Base-by-base conservation (phyloP, 73 alveolate genomes). In the Paramecium caudatum region DNA sequence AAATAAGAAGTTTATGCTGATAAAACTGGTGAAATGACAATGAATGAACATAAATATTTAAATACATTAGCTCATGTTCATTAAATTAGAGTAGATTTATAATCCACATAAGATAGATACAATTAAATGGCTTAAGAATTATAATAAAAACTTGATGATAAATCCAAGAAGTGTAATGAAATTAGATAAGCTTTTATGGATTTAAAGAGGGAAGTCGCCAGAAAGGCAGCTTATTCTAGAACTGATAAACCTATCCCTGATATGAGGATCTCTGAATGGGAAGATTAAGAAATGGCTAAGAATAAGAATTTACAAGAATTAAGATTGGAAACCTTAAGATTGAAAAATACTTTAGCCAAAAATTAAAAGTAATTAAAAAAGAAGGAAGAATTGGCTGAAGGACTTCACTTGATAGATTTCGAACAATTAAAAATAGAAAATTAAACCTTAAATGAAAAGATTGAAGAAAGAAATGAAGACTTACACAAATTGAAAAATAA, bases 381-480 rank as follows among this genome's bases (percentile, higher is more conserved):
- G 94, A 97, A 96, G 91, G 99, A 97, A 91, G 95, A 97, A 90
- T 92, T 96, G 39, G 98, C 99, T 34, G 99, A 97, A 78, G 99
- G 99, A 7, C 96, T 97, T 8, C 99, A 97, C 78, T 90, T 97
- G 61, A 97, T 97, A 90, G 99, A 97, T 91, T 97, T 96, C 88
- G 99, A 97, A 91, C 97, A 97, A 91, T 93, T 97, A 19, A 97
- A 97, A 86, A 97, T 97, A 19, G 99, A 97, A 90, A 97, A 97
- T 88, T 91, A 97, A 91, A 97, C 99, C 19, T 93, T 97, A 30
- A 97, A 97, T 82, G 99, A 97, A 88, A 97, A 97, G 91, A 97
- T 97, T 48, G 99, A 97, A 87, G 99, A 97, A 74, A 95, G 99
- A 90, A 97, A 95, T 87, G 99, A 97, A 87, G 99, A 97, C 86